Percentiles rank a stretch among this genome's conserved stretches.
Conservation (phyloP, 2,329 filamentous ascomycete species). For the Aspergillus unguis region DNA sequence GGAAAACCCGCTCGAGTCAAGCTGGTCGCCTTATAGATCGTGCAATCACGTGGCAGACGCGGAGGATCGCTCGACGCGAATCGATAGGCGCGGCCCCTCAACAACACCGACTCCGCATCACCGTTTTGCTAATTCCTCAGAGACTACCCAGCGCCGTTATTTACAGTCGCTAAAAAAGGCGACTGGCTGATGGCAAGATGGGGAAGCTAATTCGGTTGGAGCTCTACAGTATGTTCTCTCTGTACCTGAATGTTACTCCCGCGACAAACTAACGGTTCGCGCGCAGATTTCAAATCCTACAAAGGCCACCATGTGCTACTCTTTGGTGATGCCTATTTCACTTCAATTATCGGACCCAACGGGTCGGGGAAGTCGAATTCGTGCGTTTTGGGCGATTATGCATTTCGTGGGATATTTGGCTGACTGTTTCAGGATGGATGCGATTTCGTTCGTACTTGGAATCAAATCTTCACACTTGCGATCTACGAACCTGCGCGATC, state of each 20-base stretch:
- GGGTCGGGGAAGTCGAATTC: conserved; percentile 99
- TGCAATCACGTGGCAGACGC: conserved; percentile 10
- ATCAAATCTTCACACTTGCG: conserved; percentile 98
- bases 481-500: conserved; percentile 86
- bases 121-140: conserved; percentile 5
- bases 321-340: conserved; percentile 98
- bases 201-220: conserved; percentile 94
- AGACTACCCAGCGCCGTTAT: conserved; percentile 2
- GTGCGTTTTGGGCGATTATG: conserved; percentile 50
- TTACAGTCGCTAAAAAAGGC: conserved; percentile 24
- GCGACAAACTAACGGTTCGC: conserved; percentile 24
- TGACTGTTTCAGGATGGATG: conserved; percentile 74
- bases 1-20: background rate
- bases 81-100: conserved; percentile 21
- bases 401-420: conserved; percentile 8
- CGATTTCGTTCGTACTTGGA: conserved; percentile 96
- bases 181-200: conserved; percentile 58
- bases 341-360: conserved; percentile 98
- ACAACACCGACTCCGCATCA: conserved; percentile 17
- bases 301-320: conserved; percentile 92
- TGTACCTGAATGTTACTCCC: background rate
- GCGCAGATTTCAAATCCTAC: conserved; percentile 95
- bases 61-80: conserved; percentile 2
- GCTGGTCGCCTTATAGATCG: background rate
- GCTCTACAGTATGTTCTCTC: conserved; percentile 70